phyloP scores from a whole-genome alignment of 768 basidiomycete genomes.

The Neoboletus magnificus region DNA sequence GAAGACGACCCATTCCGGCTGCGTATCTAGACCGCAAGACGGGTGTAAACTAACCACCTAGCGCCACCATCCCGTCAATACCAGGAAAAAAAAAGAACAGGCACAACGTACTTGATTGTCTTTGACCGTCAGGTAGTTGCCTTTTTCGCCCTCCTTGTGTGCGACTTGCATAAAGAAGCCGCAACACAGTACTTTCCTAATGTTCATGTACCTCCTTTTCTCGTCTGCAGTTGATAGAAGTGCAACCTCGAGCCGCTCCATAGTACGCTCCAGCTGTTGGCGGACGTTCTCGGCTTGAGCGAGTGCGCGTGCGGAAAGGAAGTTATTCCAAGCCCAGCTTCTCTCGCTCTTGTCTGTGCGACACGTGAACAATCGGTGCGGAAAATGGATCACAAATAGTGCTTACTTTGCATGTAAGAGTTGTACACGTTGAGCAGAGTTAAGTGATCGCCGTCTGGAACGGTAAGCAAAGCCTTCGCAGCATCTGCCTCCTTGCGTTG shows the following conservation, averaged over 20 bases:
- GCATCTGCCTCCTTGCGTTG: slow-evolving; percentile 88
- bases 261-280: slow-evolving; percentile 79
- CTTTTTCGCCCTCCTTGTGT: slow-evolving; percentile 90
- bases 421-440: slow-evolving; percentile 96
- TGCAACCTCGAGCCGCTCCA: slow-evolving; percentile 88
- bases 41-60: slow-evolving; percentile 51
- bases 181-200: slow-evolving; percentile 80
- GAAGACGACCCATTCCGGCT: slow-evolving; percentile 90
- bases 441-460: slow-evolving; percentile 96
- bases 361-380: neutral
- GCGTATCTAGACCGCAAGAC: slow-evolving; percentile 80
- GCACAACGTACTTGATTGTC: slow-evolving; percentile 73
- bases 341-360: slow-evolving; percentile 65
- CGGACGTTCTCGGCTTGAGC: slow-evolving; percentile 93
- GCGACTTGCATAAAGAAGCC: slow-evolving; percentile 99
- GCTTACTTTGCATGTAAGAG: slow-evolving; percentile 78
- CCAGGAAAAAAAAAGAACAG: neutral
- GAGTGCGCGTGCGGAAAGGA: slow-evolving; percentile 77
- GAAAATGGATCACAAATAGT: neutral
- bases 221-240: slow-evolving; percentile 66
- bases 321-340: slow-evolving; percentile 91
- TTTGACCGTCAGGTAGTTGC: slow-evolving; percentile 86
- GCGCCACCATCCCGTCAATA: neutral
- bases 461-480: slow-evolving; percentile 82
- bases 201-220: slow-evolving; percentile 65